phyloP scores from a whole-genome alignment of 768 basidiomycete genomes.

The Aureoboletus auriporus region DNA sequence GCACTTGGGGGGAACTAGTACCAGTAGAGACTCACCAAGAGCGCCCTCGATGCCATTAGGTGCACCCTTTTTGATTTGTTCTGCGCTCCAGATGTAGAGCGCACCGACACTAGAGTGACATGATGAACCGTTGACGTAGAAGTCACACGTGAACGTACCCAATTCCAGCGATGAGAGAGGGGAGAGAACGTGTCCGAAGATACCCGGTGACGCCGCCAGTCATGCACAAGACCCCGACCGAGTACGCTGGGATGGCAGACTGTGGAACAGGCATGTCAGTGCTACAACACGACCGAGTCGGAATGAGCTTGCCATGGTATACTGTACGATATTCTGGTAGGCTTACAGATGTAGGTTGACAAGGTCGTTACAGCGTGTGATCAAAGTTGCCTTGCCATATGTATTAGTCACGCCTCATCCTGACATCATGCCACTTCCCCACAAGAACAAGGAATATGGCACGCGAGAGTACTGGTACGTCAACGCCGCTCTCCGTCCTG shows the following conservation, averaged over 20 bases:
- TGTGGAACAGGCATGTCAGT: constrained; percentile 32
- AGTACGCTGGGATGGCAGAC: constrained; percentile 80
- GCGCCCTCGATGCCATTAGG: constrained; percentile 75
- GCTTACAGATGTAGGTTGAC: constrained; percentile 16
- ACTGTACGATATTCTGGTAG: constrained; percentile 4
- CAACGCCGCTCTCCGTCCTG: not conserved
- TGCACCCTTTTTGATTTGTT: constrained; percentile 68
- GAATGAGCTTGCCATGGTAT: constrained; percentile 28
- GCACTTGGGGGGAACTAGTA: not conserved
- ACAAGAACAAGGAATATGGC: constrained; percentile 66
- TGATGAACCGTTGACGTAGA: not conserved
- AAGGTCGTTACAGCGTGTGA: constrained; percentile 12
- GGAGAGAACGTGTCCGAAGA: constrained; percentile 67
- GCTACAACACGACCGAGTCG: not conserved
- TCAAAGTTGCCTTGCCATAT: not conserved
- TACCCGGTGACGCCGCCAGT: constrained; percentile 75
- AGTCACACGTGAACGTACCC: constrained; percentile 42
- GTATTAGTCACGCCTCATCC: constrained; percentile 1
- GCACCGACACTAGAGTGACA: constrained; percentile 56
- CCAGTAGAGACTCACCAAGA: constrained; percentile 49
- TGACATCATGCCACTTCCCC: constrained; percentile 39
- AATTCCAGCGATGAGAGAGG: constrained; percentile 79
- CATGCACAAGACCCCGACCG: constrained; percentile 73
- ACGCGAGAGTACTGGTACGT: constrained; percentile 66
- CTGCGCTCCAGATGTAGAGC: constrained; percentile 76